Base-by-base conservation (phyloP, 2,329 filamentous ascomycete species). In the Aspergillus cejpii region DNA sequence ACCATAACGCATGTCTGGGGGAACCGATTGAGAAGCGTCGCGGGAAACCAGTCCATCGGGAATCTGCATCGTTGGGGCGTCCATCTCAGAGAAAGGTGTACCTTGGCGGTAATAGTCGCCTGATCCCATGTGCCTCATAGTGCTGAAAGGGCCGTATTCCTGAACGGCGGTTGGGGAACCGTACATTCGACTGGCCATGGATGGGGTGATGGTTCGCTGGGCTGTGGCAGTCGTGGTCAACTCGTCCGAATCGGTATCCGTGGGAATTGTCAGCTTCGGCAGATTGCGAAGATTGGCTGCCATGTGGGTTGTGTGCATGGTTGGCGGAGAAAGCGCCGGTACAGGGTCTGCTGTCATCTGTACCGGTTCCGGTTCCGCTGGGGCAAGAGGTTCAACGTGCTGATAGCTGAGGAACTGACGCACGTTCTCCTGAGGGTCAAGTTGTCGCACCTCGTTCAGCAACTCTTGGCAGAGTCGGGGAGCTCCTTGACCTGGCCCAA, bases 41-140 rank as follows among this genome's bases (percentile, higher is more conserved):
- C 91, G 84, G 36, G 84, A 76, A 24, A 94, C 74, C 5, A 86
- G 86, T 0, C 84, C 86, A 12, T 81, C 58, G 1, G 80, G 79
- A 34, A 90, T 74, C 2, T 83, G 78, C 1, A 87, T 92, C 47
- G 94, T 70, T 0, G 91, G 90, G 10, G 90, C 81, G 62, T 96
- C 91, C 75, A 91, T 84, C 60, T 94, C 89, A 2, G 90, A 94
- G 64, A 90, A 86, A 12, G 90, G 89, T 0, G 87, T 94, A n/a
- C 81, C 84, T 21, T 14, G 24, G 6, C 37, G 37, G 37, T 38
- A 38, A 11, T 23, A 38, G 8, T 38, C 37, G 8, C 6, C 21
- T 2, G 21, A 17, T n/a, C n/a, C n/a, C n/a, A n/a, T n/a, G n/a
- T n/a, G n/a, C n/a, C n/a, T n/a, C n/a, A n/a, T n/a, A n/a, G n/a